These are phyloP conservation scores for Handroanthus guayacan DNA, from an alignment of 257 asterid species.

Conservation along the genomic window DNA sequence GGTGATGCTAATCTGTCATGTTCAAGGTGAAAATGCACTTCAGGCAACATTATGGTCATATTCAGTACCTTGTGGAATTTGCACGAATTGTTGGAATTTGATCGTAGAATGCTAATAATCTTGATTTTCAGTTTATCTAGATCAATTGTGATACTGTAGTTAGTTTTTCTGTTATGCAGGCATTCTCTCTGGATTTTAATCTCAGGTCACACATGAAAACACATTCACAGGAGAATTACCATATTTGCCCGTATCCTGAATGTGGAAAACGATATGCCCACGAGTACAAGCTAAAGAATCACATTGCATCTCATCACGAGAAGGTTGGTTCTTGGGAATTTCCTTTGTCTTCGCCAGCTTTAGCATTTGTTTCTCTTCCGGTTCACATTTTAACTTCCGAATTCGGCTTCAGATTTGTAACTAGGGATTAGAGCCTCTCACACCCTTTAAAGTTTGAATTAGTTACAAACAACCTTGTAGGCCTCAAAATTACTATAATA, in stretches of 20 bases:
- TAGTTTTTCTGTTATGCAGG: conserved; percentile 54
- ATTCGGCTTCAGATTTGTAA: neutral
- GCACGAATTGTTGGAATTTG: neutral
- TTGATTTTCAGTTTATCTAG: conserved; percentile 12
- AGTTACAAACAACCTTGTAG: too few relatives aligned
- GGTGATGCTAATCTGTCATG: neutral
- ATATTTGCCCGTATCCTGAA: conserved; percentile 90
- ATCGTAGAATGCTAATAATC: neutral
- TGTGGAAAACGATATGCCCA: conserved; percentile 99
- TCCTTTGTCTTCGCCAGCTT: conserved; percentile 12
- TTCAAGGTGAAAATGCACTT: neutral
- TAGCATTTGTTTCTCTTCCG: neutral
- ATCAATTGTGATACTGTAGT: conserved; percentile 3
- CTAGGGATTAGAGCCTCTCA: too few relatives aligned
- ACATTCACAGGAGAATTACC: conserved; percentile 98
- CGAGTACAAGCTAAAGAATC: conserved; percentile 96
- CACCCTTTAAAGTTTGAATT: too few relatives aligned
- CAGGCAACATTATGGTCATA: neutral
- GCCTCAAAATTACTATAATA: too few relatives aligned
- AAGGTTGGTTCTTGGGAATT: conserved; percentile 56
- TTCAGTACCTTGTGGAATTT: neutral
- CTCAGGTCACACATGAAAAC: conserved; percentile 98
- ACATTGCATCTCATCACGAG: conserved; percentile 79
- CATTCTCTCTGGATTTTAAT: conserved; percentile 96
- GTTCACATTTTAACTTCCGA: neutral